Conservation (phyloP, 176 grass and related monocot genomes). For the Avena atlantica region DNA sequence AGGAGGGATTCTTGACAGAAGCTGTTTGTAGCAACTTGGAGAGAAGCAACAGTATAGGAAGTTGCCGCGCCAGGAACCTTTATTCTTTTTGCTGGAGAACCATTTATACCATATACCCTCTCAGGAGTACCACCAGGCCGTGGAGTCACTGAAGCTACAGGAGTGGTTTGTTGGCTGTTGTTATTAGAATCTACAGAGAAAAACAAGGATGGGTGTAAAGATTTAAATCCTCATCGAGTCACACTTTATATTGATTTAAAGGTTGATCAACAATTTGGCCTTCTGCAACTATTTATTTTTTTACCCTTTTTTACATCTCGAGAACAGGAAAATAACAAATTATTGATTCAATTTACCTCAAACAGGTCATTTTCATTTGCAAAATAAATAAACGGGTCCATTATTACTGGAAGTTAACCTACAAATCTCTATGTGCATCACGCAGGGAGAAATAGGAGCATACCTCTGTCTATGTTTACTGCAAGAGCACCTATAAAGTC, state of each 20-base stretch:
- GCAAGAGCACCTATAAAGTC: slow-evolving; percentile 46
- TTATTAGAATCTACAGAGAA: slow-evolving; percentile 55
- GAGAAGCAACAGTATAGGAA: slow-evolving; percentile 87
- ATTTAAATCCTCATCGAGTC: slow-evolving; percentile 8
- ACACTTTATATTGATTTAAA: slow-evolving; percentile 25
- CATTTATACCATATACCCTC: slow-evolving; percentile 61
- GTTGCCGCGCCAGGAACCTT: slow-evolving; percentile 66
- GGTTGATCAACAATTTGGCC: background rate
- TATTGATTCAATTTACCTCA: background rate
- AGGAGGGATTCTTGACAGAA: slow-evolving; percentile 93
- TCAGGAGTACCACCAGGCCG: slow-evolving; percentile 61
- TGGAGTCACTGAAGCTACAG: slow-evolving; percentile 49
- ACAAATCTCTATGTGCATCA: background rate
- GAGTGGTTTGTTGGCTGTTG: slow-evolving; percentile 51
- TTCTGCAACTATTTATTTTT: background rate
- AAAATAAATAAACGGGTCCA: slow-evolving; percentile 5
- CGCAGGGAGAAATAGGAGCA: slow-evolving; percentile 28
- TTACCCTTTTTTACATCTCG: background rate
- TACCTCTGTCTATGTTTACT: slow-evolving; percentile 74
- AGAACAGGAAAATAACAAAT: background rate
- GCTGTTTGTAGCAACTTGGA: slow-evolving; percentile 94
- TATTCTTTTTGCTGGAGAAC: slow-evolving; percentile 55
- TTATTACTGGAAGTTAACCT: background rate
- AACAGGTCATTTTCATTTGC: background rate
- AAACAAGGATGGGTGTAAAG: background rate